phyloP scores from a whole-genome alignment of 192 early-diverging fungal genomes.

The Spinellus fusiger region DNA sequence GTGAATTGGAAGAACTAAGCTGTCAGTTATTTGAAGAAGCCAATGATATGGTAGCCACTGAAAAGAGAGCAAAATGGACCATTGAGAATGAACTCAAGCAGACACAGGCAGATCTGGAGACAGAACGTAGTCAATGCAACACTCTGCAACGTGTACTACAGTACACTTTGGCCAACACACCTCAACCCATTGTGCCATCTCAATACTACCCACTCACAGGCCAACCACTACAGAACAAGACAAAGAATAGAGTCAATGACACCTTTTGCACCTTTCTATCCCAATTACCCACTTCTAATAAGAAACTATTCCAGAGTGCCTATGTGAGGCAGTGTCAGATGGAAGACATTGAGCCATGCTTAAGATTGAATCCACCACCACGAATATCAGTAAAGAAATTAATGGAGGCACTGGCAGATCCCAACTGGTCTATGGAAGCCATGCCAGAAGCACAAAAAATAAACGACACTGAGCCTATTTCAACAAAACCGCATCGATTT shows the following conservation, averaged over 20 bases:
- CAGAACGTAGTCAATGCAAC: slow-evolving; percentile 72
- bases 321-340: slow-evolving; percentile 81
- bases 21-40: slow-evolving; percentile 86
- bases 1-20: slow-evolving; percentile 88
- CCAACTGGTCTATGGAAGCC: slow-evolving; percentile 68
- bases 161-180: not conserved
- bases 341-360: slow-evolving; percentile 85
- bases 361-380: slow-evolving; percentile 82
- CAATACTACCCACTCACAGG: not conserved
- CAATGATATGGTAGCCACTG: slow-evolving; percentile 78
- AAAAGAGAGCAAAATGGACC: slow-evolving; percentile 50
- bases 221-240: not conserved
- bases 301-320: slow-evolving; percentile 61
- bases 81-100: slow-evolving; percentile 53
- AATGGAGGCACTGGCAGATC: slow-evolving; percentile 69
- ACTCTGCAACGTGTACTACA: slow-evolving; percentile 45
- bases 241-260: slow-evolving; percentile 29
- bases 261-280: slow-evolving; percentile 59
- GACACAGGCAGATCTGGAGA: slow-evolving; percentile 50
- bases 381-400: slow-evolving; percentile 77
- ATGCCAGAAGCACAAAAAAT: slow-evolving; percentile 33
- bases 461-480: not conserved
- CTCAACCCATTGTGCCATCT: not conserved
- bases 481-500: not conserved
- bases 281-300: slow-evolving; percentile 56